phyloP scores from a whole-genome alignment of 2,329 filamentous ascomycete genomes.

The Neonectria coccinea region DNA sequence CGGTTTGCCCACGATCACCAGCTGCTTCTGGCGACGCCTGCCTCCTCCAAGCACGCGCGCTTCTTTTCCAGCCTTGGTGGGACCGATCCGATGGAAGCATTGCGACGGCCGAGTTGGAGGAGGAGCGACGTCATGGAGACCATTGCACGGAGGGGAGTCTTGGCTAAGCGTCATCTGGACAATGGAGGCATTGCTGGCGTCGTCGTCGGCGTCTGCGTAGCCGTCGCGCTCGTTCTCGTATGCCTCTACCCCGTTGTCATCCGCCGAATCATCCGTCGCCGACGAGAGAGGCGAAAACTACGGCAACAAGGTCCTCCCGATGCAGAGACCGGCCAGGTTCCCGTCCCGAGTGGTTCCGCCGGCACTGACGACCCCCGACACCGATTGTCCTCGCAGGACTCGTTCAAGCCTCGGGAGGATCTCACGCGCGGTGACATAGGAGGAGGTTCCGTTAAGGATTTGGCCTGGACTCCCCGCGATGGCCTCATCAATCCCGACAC shows the following conservation, averaged over 20 bases:
- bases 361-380: constrained; percentile 40
- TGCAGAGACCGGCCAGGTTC: constrained; percentile 46
- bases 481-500: constrained; percentile 30
- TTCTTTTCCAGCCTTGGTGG: constrained; percentile 19
- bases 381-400: constrained; percentile 54
- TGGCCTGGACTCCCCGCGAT: constrained; percentile 42
- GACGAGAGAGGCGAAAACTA: constrained; percentile 42
- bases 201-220: constrained; percentile 52
- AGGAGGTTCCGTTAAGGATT: constrained; percentile 42
- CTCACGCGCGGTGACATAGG: constrained; percentile 45
- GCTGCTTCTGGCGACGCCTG: constrained; percentile 35
- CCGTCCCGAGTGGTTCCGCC: constrained; percentile 27
- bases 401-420: constrained; percentile 48
- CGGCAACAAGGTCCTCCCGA: constrained; percentile 26
- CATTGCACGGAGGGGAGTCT: constrained; percentile 33
- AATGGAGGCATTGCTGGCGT: constrained; percentile 54
- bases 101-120: constrained; percentile 37
- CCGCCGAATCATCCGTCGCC: constrained; percentile 44
- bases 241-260: constrained; percentile 57
- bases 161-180: constrained; percentile 47
- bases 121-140: constrained; percentile 41
- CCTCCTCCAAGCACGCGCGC: constrained; percentile 16
- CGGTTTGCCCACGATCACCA: constrained; percentile 29
- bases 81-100: constrained; percentile 39
- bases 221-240: constrained; percentile 48